Conservation (phyloP, 768 basidiomycete species). For the Trametes cingulata region DNA sequence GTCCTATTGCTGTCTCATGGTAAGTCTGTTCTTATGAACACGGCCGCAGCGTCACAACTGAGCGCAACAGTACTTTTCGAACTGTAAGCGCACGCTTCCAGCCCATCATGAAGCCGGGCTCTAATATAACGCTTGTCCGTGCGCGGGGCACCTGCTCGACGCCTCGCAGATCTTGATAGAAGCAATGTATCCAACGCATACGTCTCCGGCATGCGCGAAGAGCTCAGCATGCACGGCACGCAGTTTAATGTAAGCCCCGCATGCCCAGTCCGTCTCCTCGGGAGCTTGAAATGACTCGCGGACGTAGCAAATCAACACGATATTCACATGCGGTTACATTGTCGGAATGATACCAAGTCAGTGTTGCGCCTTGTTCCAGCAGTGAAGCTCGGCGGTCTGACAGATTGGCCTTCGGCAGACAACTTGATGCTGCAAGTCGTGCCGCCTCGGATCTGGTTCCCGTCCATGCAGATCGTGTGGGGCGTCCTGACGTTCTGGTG, state of each 20-base stretch:
- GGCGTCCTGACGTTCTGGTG: constrained; percentile 66
- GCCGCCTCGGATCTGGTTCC: constrained; percentile 66
- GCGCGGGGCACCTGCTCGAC: not conserved
- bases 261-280: not conserved
- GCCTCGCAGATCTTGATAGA: constrained; percentile 56
- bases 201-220: constrained; percentile 79
- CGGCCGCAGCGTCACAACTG: constrained; percentile 7
- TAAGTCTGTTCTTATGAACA: constrained; percentile 23
- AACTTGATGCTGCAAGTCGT: constrained; percentile 67
- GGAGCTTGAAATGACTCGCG: not conserved
- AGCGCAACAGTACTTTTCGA: constrained; percentile 57
- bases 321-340: constrained; percentile 76
- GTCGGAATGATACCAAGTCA: constrained; percentile 72
- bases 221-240: constrained; percentile 62
- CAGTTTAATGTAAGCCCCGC: constrained; percentile 53
- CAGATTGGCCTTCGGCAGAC: constrained; percentile 36
- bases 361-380: not conserved
- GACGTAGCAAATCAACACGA: constrained; percentile 60
- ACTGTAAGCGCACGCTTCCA: constrained; percentile 48
- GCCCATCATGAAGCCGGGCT: too few species aligned
- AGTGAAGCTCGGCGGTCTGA: not conserved
- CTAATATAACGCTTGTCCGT: not conserved
- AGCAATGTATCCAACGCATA: constrained; percentile 74
- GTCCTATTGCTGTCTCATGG: constrained; percentile 72
- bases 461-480: constrained; percentile 65